phyloP scores from a whole-genome alignment of 495 filamentous ascomycete genomes.

The Aspergillus nidulans region DNA sequence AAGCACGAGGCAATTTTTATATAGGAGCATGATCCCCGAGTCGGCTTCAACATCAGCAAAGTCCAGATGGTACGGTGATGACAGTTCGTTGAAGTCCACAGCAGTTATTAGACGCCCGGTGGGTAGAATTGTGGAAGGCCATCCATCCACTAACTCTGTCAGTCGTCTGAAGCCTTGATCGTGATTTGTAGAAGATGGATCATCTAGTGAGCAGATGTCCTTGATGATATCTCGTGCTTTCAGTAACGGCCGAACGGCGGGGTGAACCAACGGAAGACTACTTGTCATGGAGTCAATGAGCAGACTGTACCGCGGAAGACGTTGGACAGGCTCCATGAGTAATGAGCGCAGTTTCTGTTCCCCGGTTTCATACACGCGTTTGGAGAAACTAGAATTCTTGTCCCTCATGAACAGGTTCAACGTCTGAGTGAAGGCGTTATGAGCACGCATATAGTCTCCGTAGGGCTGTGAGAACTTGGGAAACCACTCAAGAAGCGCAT shows the following conservation, averaged over 20 bases:
- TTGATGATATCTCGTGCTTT: slow-evolving; percentile 87
- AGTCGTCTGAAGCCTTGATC: slow-evolving; percentile 67
- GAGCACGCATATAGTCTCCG: slow-evolving; percentile 82
- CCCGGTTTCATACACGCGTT: slow-evolving; percentile 73
- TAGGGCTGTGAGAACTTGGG: slow-evolving; percentile 87
- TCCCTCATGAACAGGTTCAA: slow-evolving; percentile 70
- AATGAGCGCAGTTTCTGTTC: slow-evolving; percentile 90
- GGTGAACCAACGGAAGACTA: slow-evolving; percentile 76
- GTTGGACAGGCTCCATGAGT: slow-evolving; percentile 93
- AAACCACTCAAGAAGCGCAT: slow-evolving; percentile 79
- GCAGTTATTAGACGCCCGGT: slow-evolving; percentile 79
- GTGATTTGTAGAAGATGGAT: slow-evolving; percentile 56
- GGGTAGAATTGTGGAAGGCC: slow-evolving; percentile 70
- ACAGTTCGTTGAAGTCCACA: slow-evolving; percentile 73
- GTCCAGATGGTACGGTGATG: slow-evolving; percentile 62
- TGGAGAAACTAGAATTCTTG: slow-evolving; percentile 70
- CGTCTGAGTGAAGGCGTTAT: slow-evolving; percentile 75
- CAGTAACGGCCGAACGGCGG: slow-evolving; percentile 71
- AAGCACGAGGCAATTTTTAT: slow-evolving; percentile 75
- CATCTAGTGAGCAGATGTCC: slow-evolving; percentile 89
- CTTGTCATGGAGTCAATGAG: slow-evolving; percentile 92
- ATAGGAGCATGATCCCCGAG: slow-evolving; percentile 73
- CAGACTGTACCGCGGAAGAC: slow-evolving; percentile 89
- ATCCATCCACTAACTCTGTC: slow-evolving; percentile 68
- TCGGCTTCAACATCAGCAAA: slow-evolving; percentile 32